phyloP scores from a whole-genome alignment of 306 rosid species.

The peach (Prunus persica) region Prunus_persica_NCBIv2 NC_034009.1:4701501-4702000 shows the following conservation, averaged over 20 bases:
- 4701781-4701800: constrained; percentile 96
- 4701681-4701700: constrained; percentile 8
- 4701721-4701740: not conserved
- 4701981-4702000: constrained; percentile 81
- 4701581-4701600: constrained; percentile 1
- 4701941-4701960: constrained; percentile 52
- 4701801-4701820: constrained; percentile 85
- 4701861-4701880: constrained; percentile 83
- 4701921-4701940: constrained; percentile 39
- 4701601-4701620: not conserved
- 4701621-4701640: not conserved
- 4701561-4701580: not conserved
- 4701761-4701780: constrained; percentile 24
- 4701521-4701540: not conserved
- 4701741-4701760: not conserved
- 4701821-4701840: constrained; percentile 90
- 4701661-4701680: not conserved
- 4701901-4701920: constrained; percentile 72
- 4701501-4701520: not conserved
- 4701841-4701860: constrained; percentile 88
- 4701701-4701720: constrained; percentile 12
- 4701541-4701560: not conserved
- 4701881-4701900: constrained; percentile 68
- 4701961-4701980: constrained; percentile 66
- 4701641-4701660: not conserved